Evolutionary conservation across 129 eudicot species (phyloP).

Genomic region (Saposhnikovia divaricata): DNA sequence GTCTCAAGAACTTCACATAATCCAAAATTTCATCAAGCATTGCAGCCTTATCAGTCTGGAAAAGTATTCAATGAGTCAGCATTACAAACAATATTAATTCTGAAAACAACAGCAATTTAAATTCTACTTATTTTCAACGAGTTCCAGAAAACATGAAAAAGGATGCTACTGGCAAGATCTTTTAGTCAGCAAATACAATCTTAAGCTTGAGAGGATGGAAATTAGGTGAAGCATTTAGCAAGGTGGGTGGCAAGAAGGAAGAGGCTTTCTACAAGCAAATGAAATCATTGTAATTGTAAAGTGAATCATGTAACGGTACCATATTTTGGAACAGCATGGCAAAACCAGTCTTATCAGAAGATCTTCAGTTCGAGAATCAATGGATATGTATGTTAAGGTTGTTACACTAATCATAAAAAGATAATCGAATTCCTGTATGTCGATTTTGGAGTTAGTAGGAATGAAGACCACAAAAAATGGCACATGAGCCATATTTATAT

Average conservation of each 20-base stretch:
- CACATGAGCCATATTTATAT: not conserved
- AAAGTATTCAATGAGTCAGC: slow-evolving; percentile 10
- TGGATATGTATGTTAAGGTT: too few relatives aligned
- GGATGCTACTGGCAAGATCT: not conserved
- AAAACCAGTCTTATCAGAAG: not conserved
- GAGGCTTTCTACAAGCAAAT: not conserved
- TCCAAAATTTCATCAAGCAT: slow-evolving; percentile 97
- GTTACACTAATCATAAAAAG: too few relatives aligned
- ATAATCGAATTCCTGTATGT: too few relatives aligned
- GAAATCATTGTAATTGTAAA: not conserved
- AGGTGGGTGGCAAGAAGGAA: not conserved
- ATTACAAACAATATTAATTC: not conserved
- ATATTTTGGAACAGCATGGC: not conserved
- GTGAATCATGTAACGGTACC: not conserved
- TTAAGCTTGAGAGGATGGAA: not conserved
- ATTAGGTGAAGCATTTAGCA: not conserved
- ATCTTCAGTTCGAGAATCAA: not conserved
- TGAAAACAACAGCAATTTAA: not conserved
- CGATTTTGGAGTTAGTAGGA: too few relatives aligned
- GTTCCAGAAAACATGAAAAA: not conserved
- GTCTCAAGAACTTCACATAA: slow-evolving; percentile 86
- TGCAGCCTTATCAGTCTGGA: slow-evolving; percentile 91
- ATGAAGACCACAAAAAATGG: too few relatives aligned
- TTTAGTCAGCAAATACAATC: not conserved
- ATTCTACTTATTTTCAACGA: not conserved